Evolutionary conservation across 352 stramenopile genomes (phyloP), one percentile per base, ranked within the genome.

Genomic region (Albugo candida): DNA sequence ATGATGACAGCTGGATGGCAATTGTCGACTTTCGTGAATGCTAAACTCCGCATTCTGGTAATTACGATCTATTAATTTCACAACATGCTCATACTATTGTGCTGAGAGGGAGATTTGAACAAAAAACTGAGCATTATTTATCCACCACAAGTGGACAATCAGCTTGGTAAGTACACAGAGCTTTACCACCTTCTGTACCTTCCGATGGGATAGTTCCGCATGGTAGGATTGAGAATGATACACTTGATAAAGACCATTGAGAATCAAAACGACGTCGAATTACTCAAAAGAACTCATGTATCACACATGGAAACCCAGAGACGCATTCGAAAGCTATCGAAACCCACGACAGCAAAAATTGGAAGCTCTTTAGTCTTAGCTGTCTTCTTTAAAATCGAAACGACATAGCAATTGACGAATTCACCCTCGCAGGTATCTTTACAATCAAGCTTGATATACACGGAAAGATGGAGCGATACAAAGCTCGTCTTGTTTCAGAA

Each of bases 401-500:
- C 3, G 3, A 43, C 38, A 19, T 43, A 8, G 38, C 3, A 43
- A 10, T 19, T 43, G 38, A 24, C 8, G 8, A 8, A 43, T 21
- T 8, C 19, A 24, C 51, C 38, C 1, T 38, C 21, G n/a, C n/a
- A 44, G 50, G 49, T 38, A 18, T 54, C 43, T 55, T 55, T 20
- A 16, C 19, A 13, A 31, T 40, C 10, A 55, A 55, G 36, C 24
- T 6, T 6, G 16, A 48, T 27, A 55, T 36, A 41, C n/a, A n/a
- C n/a, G n/a, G n/a, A n/a, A n/a, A n/a, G n/a, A n/a, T n/a, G n/a
- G n/a, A n/a, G n/a, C n/a, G n/a, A n/a, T n/a, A n/a, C n/a, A n/a
- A n/a, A n/a, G n/a, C 49, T 12, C 49, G 49, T 13, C 39, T 55
- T 18, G 49, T 55, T 45, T 38, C 49, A 44, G 39, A 55, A 41